These are phyloP conservation scores for Botryotinia globosa DNA, from an alignment of 2,329 filamentous ascomycete species.

Conservation along the genomic window DNA sequence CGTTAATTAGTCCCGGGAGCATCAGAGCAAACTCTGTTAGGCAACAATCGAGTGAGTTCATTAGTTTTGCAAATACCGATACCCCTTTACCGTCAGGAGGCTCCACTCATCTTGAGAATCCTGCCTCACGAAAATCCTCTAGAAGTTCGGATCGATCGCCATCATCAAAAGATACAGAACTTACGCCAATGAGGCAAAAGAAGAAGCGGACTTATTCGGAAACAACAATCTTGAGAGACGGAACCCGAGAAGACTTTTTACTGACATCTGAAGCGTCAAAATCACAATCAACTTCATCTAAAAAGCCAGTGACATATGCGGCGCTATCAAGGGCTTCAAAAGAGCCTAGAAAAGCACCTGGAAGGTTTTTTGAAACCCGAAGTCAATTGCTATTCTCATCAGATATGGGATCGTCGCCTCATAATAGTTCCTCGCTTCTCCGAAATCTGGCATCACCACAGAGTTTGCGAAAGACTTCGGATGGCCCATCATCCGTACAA, in stretches of 20 bases:
- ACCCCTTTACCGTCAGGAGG: neutral
- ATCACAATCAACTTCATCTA: neutral
- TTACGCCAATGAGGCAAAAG: neutral
- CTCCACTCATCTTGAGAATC: neutral
- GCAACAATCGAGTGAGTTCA: neutral
- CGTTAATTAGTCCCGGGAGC: neutral
- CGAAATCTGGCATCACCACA: neutral
- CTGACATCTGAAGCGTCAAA: too few relatives aligned
- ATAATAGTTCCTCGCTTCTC: neutral
- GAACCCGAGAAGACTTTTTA: neutral
- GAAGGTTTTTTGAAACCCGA: constrained; percentile 18
- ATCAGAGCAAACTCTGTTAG: neutral
- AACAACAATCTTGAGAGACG: neutral
- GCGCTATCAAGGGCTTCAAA: neutral
- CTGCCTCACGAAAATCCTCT: neutral
- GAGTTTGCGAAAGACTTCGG: neutral
- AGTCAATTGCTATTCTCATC: constrained; percentile 7
- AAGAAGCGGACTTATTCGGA: neutral
- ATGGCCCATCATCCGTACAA: neutral
- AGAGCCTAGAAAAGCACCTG: neutral
- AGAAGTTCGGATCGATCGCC: neutral
- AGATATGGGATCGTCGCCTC: neutral
- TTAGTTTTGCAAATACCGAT: neutral
- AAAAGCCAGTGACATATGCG: neutral
- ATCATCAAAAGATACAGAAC: neutral